Evolutionary conservation across 495 filamentous ascomycete species (phyloP), one percentile per base, ranked within the genome.

Genomic region (Podospora pseudocomata): DNA sequence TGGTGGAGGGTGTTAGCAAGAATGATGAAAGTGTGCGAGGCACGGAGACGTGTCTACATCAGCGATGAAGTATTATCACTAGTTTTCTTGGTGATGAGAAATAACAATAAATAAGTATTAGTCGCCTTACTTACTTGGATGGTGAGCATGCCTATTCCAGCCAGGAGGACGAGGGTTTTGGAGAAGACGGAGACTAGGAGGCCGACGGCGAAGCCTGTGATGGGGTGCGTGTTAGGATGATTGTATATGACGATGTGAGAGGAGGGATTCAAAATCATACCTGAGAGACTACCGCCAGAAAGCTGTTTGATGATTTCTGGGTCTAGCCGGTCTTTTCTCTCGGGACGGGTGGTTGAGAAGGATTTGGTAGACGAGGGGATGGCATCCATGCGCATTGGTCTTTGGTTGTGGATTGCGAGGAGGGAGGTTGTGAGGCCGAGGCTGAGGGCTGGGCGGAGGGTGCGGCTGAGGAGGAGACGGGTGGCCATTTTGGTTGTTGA

Each of bases 151-250:
- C 87, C 80, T 65, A 95, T 78, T 0, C 92, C 91, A 13, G 93
- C 74, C 39, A 96, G 73, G 44, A 94, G 75, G 7, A 91, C 90
- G 71, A 96, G 75, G 4, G 87, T 88, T 73, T 85, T 86, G 58
- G 90, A 93, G 77, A 96, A 94, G 55, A 90, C 84, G 71, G 86
- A 84, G 65, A 96, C 83, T 5, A 90, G 82, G 20, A 94, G 74
- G 3, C 92, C 92, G 0, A 84, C 85, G 53, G 90, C 74, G 63
- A 96, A 81, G 4, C 92, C 88, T 89, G 55, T 5, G 23, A 23
- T 54, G 54, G 30, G 67, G 34, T 63, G 9, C 27, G 27, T 0
- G 15, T 59, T 2, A 26, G 28, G 28, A 63, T 49, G 26, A 6
- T 57, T 34, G 16, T 1, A 58, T 4, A 49, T n/a, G 26, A 34